Evolutionary conservation across 1,284 basidiomycete genomes (phyloP).

Genomic region (Leccinum variabile): DNA sequence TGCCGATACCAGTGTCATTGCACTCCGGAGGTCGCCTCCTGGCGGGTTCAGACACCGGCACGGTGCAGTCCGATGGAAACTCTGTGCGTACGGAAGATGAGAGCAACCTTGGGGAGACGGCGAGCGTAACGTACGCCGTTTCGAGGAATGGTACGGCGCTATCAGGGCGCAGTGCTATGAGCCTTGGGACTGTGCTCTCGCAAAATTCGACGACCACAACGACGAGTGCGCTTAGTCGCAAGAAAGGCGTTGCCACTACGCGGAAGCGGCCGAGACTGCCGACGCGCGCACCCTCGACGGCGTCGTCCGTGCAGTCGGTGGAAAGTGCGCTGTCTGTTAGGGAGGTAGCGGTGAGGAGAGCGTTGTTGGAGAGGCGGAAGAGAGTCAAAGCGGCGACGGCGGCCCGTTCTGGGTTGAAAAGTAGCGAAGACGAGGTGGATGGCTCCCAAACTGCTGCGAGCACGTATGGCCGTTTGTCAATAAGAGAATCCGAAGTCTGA

Average conservation of each 20-base stretch:
- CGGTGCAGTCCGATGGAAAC: neutral
- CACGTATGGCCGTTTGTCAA: neutral
- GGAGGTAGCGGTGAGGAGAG: constrained; percentile 38
- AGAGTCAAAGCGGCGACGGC: constrained; percentile 18
- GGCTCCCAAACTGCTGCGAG: neutral
- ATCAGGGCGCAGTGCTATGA: constrained; percentile 7
- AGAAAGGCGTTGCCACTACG: constrained; percentile 22
- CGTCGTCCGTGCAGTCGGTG: constrained; percentile 34
- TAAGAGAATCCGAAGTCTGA: neutral
- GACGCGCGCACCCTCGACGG: constrained; percentile 32
- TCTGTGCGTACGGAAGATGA: neutral
- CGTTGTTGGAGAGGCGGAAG: constrained; percentile 38
- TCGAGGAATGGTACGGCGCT: constrained; percentile 17
- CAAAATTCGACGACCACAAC: constrained; percentile 8
- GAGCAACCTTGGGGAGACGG: constrained; percentile 1
- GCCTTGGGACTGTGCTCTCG: neutral
- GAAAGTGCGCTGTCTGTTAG: constrained; percentile 32
- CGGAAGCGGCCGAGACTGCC: constrained; percentile 27
- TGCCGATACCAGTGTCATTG: neutral
- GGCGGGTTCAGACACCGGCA: constrained; percentile 1
- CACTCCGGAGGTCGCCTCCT: neutral
- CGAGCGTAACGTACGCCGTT: constrained; percentile 1
- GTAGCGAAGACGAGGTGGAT: neutral
- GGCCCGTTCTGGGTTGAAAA: neutral
- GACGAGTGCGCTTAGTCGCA: constrained; percentile 22